Base-by-base conservation (phyloP, 257 asterid species). In the Striga asiatica region DNA sequence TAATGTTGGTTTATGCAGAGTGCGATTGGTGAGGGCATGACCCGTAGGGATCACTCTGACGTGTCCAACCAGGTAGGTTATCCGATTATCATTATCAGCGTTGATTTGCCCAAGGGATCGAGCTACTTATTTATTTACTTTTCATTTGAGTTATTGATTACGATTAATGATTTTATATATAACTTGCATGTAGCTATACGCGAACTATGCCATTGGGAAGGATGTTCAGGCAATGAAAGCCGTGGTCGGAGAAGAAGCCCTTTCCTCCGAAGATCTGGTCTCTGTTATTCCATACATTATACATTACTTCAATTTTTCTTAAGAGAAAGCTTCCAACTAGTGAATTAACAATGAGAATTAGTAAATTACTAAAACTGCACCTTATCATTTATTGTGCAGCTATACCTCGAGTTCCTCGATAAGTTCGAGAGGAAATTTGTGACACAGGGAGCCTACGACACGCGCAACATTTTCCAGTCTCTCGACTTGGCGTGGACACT, bases 1-100 rank as follows among this genome's bases (percentile, higher is more conserved):
- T 50, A 51, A 47, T 29, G 18, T 45, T 60, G 29, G 22, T 19
- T 50, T 60, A 60, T 71, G 66, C 84, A 91, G 96, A 91, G 96
- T 78, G 96, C 96, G 72, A 91, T 91, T 67, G 98, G 98, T 54
- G 96, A 91, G 78, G 98, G 98, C 64, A 89, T 89, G 98, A 89
- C 97, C 27, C 88, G 96, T 54, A 76, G 80, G 75, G 98, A 89
- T 71, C 98, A 89, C 68, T 75, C 98, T 23, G 98, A 89, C 63
- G 98, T 89, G 58, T 89, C 98, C 56, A 89, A 89, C 79, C 98
- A 89, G 89, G 97, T 81, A 61, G 39, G 28, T 38, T 5, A 12
- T 23, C 49, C 54, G 29, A 43, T 17, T 43, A 41, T 47, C 24
- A 19, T 46, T 18, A 2, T 14, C 53, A 28, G 2, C 27, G 58